Conservation (phyloP, 768 basidiomycete species). For the Termitomyces sp. region DNA sequence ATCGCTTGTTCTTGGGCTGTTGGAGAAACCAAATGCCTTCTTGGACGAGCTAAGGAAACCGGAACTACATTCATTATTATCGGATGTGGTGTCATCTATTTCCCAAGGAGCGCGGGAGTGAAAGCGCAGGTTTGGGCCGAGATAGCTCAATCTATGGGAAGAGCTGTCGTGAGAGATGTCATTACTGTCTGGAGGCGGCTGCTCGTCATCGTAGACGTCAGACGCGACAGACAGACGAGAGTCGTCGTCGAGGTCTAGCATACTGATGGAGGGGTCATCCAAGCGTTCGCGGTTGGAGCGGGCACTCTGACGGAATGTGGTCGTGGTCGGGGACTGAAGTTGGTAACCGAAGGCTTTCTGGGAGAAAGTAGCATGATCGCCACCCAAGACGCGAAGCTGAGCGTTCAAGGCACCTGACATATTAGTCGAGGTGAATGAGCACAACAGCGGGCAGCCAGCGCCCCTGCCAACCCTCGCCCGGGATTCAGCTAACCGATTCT, state of each 20-base stretch:
- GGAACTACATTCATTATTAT: constrained; percentile 45
- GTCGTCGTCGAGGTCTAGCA: constrained; percentile 56
- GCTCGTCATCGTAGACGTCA: constrained; percentile 22
- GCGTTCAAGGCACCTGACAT: constrained; percentile 41
- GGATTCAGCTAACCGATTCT: constrained; percentile 6
- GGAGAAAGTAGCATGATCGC: constrained; percentile 13
- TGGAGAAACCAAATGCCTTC: constrained; percentile 44
- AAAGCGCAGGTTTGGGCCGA: constrained; percentile 81
- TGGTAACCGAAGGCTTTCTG: not conserved
- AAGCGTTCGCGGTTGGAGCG: constrained; percentile 30
- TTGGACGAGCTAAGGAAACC: constrained; percentile 23
- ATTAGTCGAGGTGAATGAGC: constrained; percentile 10
- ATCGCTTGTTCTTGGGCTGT: constrained; percentile 36
- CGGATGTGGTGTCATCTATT: constrained; percentile 41
- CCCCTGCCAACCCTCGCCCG: not conserved
- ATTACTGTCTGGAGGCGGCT: constrained; percentile 30
- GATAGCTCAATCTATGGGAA: constrained; percentile 56
- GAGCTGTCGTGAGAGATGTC: constrained; percentile 28
- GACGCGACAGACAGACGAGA: constrained; percentile 28
- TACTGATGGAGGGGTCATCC: constrained; percentile 44
- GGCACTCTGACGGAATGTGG: constrained; percentile 1
- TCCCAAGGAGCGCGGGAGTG: constrained; percentile 85
- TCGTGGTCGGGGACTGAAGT: constrained; percentile 18
- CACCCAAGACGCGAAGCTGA: constrained; percentile 42
- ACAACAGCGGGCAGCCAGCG: not conserved